Conservation (phyloP, 805 yeast species). For the Lachancea lanzarotensis region DNA sequence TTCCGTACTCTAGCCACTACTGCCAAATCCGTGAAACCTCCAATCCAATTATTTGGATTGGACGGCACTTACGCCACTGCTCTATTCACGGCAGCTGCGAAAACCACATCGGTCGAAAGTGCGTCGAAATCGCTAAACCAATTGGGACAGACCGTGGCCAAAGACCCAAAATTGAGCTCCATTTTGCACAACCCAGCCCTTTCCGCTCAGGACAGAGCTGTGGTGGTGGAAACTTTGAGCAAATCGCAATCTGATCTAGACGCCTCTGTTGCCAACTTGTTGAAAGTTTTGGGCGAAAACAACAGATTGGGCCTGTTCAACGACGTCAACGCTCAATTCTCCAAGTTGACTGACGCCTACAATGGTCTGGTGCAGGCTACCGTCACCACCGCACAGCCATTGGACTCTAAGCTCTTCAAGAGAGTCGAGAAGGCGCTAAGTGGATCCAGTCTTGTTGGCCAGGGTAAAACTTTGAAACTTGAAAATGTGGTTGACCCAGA, state of each 20-base stretch:
- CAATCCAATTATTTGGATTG: conserved; percentile 88
- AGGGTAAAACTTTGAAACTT: conserved; percentile 78
- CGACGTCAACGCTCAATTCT: conserved; percentile 62
- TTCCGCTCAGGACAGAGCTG: conserved; percentile 63
- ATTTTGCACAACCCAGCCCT: conserved; percentile 79
- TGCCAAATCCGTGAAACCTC: conserved; percentile 55
- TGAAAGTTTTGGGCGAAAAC: conserved; percentile 85
- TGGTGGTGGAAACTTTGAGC: conserved; percentile 56
- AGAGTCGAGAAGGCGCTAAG: conserved; percentile 75
- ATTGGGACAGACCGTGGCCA: conserved; percentile 44
- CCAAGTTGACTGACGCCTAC: conserved; percentile 76
- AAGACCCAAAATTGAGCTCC: conserved; percentile 57
- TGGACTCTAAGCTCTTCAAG: conserved; percentile 72
- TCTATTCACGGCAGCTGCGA: conserved; percentile 83
- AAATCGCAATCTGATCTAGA: conserved; percentile 46
- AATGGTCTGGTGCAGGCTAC: conserved; percentile 90
- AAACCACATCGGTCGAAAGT: conserved; percentile 67
- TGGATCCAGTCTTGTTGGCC: conserved; percentile 74
- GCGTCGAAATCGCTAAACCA: conserved; percentile 59
- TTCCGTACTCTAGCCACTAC: conserved; percentile 71
- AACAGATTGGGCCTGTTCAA: conserved; percentile 75
- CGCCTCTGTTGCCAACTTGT: conserved; percentile 68
- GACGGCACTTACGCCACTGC: conserved; percentile 98
- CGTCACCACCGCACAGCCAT: conserved; percentile 78
- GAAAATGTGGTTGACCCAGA: conserved; percentile 80